Percentiles rank a stretch among this genome's conserved stretches.
Evolutionary conservation across 306 rosid genomes (phyloP).

Genomic region (Rosa rugosa): DNA sequence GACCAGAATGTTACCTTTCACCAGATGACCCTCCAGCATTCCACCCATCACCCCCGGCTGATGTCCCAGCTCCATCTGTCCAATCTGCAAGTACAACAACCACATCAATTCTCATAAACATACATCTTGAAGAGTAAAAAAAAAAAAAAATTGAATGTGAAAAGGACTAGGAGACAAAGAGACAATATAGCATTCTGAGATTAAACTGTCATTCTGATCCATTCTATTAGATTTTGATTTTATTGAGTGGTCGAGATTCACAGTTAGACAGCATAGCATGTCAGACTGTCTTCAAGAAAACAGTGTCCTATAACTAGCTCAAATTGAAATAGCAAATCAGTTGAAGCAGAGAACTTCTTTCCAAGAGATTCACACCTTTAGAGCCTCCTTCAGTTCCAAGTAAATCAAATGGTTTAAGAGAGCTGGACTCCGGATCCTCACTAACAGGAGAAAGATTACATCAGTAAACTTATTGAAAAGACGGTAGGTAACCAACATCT

Average conservation of each 20-base stretch:
- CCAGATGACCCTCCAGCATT: conserved; percentile 50
- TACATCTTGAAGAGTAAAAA: neutral
- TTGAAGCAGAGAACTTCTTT: conserved; percentile 8
- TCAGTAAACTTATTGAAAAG: conserved; percentile 19
- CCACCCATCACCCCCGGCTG: conserved; percentile 62
- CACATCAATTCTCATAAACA: conserved; percentile 14
- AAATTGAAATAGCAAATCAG: conserved; percentile 1
- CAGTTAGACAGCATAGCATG: neutral
- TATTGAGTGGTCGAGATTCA: neutral
- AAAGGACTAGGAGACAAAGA: neutral
- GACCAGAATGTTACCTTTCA: conserved; percentile 49
- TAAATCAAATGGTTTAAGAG: conserved; percentile 68
- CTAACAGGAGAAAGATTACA: conserved; percentile 39
- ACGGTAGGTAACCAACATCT: conserved; percentile 6
- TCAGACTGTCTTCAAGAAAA: neutral
- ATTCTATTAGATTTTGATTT: neutral
- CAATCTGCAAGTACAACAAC: conserved; percentile 56
- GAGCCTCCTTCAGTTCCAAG: conserved; percentile 67
- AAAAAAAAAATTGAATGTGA: neutral
- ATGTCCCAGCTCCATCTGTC: conserved; percentile 64
- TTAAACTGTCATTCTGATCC: conserved; percentile 5
- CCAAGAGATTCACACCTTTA: conserved; percentile 53
- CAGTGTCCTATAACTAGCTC: conserved; percentile 3
- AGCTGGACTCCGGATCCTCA: conserved; percentile 55
- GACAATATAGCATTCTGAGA: neutral